These are phyloP conservation scores for Malania oleifera DNA, from an alignment of 164 flowering plant species.

Conservation along the genomic window DNA sequence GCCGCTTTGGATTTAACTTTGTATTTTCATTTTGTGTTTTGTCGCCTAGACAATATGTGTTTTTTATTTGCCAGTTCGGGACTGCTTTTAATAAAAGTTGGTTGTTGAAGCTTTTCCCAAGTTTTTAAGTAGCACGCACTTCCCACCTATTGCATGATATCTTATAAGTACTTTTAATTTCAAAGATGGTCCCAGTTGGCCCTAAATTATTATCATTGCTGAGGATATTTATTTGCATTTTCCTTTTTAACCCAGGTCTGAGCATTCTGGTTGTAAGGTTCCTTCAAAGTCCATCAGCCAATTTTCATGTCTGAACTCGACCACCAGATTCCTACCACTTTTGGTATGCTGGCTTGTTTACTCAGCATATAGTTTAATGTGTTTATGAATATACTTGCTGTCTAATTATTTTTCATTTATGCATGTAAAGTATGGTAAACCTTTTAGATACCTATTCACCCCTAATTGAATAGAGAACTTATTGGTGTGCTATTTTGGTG, in stretches of 20 bases:
- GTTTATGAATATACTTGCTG: not conserved
- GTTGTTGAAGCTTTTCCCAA: no score
- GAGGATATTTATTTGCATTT: no score
- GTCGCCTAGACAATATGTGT: no score
- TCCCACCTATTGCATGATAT: no score
- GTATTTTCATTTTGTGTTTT: no score
- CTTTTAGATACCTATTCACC: no score
- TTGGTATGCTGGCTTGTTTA: conserved; percentile 23
- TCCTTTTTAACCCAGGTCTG: conserved; percentile 21
- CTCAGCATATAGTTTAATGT: not conserved
- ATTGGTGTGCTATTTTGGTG: not conserved
- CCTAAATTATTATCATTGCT: not conserved
- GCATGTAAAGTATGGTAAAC: not conserved
- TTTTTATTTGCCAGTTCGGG: no score
- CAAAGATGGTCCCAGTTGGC: not conserved
- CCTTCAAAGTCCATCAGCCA: conserved; percentile 14
- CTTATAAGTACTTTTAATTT: not conserved
- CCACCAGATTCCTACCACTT: conserved; percentile 48
- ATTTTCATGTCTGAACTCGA: conserved; percentile 73
- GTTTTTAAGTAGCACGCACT: no score
- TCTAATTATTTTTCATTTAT: not conserved
- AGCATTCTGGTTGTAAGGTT: conserved; percentile 17
- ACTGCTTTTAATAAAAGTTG: no score
- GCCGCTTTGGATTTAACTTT: no score
- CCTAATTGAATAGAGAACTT: not conserved